Evolutionary conservation across 257 asterid species (phyloP), one percentile per base, ranked within the genome.

Genomic region (Avicennia marina): DNA sequence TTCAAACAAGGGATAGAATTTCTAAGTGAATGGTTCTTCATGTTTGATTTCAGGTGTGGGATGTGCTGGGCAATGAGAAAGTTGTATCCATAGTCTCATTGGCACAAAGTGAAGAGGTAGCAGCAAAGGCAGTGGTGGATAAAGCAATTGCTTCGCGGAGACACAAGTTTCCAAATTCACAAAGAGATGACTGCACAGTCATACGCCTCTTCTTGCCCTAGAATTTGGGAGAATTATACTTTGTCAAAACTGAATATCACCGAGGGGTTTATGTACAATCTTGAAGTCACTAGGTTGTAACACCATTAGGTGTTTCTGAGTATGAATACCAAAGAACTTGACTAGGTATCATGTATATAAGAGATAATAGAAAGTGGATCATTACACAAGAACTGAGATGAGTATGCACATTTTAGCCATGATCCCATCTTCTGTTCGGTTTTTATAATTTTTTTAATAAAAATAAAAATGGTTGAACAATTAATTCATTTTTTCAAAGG

Each of bases 181-280:
- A 56, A 68, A 84, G 95, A 60, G 97, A 90, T 61, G 96, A 90
- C 20, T 73, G 83, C 67, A 82, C 95, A 3, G 96, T 36, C 1
- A 64, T 80, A 34, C 84, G 96, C 55, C 75, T 86, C 21, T 90
- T 73, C 75, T 67, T 90, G 64, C 65, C 27, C 16, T 32, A 33
- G 17, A 10, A 45, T 13, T 8, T 17, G 59, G 11, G 19, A 63
- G 61, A 42, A 29, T 46, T 44, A 15, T 19, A 16, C 3, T 33
- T 55, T 17, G 32, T 55, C 6, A 44, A n/a, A n/a, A n/a, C n/a
- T n/a, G 7, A 12, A 18, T 25, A n/a, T n/a, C 0, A 11, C 12
- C 1, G 38, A 7, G 56, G 57, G 13, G 15, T 8, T 15, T n/a
- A n/a, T n/a, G 36, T 52, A 15, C 3, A 5, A 51, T 31, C 41